Conservation (phyloP, 2,329 filamentous ascomycete genomes). For the Purpureocillium lavendulum region DNA sequence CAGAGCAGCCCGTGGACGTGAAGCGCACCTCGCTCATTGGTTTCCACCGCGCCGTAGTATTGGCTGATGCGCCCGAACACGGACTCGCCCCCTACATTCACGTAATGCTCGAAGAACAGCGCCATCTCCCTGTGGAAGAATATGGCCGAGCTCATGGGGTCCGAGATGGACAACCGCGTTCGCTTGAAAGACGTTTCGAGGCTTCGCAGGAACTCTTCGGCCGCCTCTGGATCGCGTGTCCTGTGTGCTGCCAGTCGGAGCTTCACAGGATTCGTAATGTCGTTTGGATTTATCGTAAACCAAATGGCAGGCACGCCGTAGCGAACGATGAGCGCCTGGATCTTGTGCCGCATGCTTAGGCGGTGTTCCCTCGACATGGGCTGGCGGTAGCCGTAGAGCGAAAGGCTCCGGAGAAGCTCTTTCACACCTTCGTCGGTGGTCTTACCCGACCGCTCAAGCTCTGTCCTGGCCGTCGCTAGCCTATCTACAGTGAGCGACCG, state of each 20-base stretch:
- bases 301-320: slow-evolving; percentile 6
- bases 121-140: slow-evolving; percentile 6
- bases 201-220: slow-evolving; percentile 3
- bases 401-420: neutral
- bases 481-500: neutral
- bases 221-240: slow-evolving; percentile 1
- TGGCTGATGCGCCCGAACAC: slow-evolving; percentile 5
- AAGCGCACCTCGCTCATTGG: neutral
- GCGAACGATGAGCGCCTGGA: slow-evolving; percentile 4
- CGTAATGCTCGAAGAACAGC: slow-evolving; percentile 7
- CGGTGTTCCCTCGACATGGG: neutral
- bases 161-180: neutral
- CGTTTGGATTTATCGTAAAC: slow-evolving; percentile 7
- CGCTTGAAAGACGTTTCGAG: neutral
- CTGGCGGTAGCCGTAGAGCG: neutral
- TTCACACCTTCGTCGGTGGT: neutral
- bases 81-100: slow-evolving; percentile 4
- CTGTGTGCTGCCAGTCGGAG: slow-evolving; percentile 4
- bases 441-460: neutral
- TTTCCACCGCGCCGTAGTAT: slow-evolving; percentile 1
- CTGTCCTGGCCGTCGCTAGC: neutral
- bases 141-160: slow-evolving; percentile 4
- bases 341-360: slow-evolving; percentile 4
- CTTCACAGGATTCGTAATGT: slow-evolving; percentile 8
- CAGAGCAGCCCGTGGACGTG: neutral